A percentile compares a stretch with the other conserved stretches of the same genome.
Conservation (phyloP, 768 basidiomycete genomes). For the Trametes cubensis region DNA sequence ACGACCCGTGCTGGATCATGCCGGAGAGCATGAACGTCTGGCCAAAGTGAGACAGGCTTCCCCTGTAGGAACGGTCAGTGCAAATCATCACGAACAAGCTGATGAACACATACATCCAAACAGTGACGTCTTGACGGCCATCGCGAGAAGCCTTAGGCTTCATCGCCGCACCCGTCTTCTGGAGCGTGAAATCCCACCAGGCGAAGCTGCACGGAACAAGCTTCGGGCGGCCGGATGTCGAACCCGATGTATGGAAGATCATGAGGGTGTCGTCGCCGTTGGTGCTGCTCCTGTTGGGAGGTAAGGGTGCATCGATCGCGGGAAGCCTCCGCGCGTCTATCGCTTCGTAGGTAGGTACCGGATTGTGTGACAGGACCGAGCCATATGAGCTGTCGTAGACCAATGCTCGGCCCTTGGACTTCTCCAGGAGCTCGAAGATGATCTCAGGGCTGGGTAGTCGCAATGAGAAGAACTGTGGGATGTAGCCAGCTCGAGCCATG, state of each 20-base stretch:
- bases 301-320: slow-evolving; percentile 43
- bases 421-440: slow-evolving; percentile 68
- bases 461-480: slow-evolving; percentile 78
- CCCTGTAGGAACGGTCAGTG: slow-evolving; percentile 50
- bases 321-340: slow-evolving; percentile 44
- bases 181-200: slow-evolving; percentile 65
- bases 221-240: slow-evolving; percentile 80
- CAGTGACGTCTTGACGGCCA: slow-evolving; percentile 64
- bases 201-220: slow-evolving; percentile 71
- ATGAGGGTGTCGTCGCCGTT: slow-evolving; percentile 52
- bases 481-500: slow-evolving; percentile 73
- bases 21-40: slow-evolving; percentile 62
- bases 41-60: slow-evolving; percentile 82
- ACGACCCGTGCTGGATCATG: slow-evolving; percentile 31
- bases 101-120: slow-evolving; percentile 63
- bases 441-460: slow-evolving; percentile 74
- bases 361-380: slow-evolving; percentile 44
- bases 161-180: slow-evolving; percentile 56
- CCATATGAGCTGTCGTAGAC: slow-evolving; percentile 51
- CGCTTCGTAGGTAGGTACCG: slow-evolving; percentile 52
- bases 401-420: slow-evolving; percentile 62
- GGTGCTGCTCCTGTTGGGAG: slow-evolving; percentile 35
- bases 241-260: slow-evolving; percentile 81
- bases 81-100: background rate
- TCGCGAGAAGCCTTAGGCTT: slow-evolving; percentile 45